These are phyloP conservation scores for Oryza glumipatula DNA, from an alignment of 176 grass and related monocot species.

Conservation along the genomic window DNA sequence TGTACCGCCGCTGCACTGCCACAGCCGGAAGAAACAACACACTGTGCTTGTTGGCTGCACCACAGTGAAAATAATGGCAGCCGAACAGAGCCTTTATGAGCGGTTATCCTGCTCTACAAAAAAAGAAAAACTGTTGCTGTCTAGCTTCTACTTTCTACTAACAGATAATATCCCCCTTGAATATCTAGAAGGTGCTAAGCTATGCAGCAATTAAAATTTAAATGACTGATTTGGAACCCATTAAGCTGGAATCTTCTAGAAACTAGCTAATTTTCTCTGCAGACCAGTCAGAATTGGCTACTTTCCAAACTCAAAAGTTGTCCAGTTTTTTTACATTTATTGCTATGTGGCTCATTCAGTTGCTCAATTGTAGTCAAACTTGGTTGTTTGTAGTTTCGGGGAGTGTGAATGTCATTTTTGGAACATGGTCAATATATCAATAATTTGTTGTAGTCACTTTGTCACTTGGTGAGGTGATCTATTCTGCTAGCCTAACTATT, in stretches of 20 bases:
- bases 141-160: too few species aligned
- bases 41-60: too few species aligned
- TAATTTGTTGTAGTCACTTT: conserved; percentile 15
- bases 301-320: conserved; percentile 12
- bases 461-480: not conserved
- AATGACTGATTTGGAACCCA: not conserved
- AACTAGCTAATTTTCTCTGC: not conserved
- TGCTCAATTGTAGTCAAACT: conserved; percentile 4
- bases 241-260: not conserved
- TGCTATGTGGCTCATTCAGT: not conserved
- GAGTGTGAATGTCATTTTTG: not conserved
- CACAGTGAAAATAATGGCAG: too few species aligned
- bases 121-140: too few species aligned
- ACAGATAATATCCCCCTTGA: too few species aligned
- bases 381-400: not conserved
- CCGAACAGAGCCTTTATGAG: too few species aligned
- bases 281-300: conserved; percentile 23
- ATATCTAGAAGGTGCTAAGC: too few species aligned
- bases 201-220: too few species aligned
- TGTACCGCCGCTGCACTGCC: too few species aligned
- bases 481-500: not conserved
- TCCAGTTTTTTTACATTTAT: not conserved
- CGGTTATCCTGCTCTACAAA: too few species aligned
- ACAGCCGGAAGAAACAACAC: too few species aligned
- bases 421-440: not conserved